Conservation (phyloP, 768 basidiomycete genomes). For the Suillus clintonianus region DNA sequence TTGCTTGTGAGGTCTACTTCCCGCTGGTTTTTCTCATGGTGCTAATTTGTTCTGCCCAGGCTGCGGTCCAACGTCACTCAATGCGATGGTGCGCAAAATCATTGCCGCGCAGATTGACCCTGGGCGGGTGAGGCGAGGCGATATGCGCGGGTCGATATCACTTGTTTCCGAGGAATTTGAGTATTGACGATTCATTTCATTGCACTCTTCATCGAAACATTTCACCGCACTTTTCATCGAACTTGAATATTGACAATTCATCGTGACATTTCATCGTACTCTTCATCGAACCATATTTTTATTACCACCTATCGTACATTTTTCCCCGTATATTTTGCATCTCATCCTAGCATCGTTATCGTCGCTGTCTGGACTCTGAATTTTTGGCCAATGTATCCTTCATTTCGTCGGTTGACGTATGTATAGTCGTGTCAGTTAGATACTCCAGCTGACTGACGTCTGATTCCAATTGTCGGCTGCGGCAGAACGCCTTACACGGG, state of each 20-base stretch:
- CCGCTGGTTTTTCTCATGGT: constrained; percentile 4
- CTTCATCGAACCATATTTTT: not conserved
- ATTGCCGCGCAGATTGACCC: constrained; percentile 64
- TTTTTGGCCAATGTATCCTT: not conserved
- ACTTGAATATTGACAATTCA: constrained; percentile 44
- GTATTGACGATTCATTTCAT: constrained; percentile 38
- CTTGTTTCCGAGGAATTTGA: constrained; percentile 72
- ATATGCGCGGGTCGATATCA: constrained; percentile 58
- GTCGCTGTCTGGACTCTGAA: not conserved
- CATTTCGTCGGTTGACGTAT: not conserved
- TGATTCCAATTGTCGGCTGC: no score
- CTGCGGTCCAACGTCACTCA: constrained; percentile 73
- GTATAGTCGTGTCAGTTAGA: not conserved
- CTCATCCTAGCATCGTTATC: not conserved
- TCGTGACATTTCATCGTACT: not conserved
- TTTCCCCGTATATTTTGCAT: not conserved
- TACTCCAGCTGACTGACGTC: not conserved
- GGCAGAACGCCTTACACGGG: constrained; percentile 40
- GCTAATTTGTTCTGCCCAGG: constrained; percentile 37
- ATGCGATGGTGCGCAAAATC: constrained; percentile 66
- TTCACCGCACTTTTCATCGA: not conserved
- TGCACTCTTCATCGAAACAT: not conserved
- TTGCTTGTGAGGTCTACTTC: constrained; percentile 59
- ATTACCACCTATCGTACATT: not conserved
- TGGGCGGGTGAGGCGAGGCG: constrained; percentile 49